Percentiles rank a stretch among this genome's conserved stretches.
Evolutionary conservation across 2,329 filamentous ascomycete genomes (phyloP).

Genomic region (Sporothrix curviconia): DNA sequence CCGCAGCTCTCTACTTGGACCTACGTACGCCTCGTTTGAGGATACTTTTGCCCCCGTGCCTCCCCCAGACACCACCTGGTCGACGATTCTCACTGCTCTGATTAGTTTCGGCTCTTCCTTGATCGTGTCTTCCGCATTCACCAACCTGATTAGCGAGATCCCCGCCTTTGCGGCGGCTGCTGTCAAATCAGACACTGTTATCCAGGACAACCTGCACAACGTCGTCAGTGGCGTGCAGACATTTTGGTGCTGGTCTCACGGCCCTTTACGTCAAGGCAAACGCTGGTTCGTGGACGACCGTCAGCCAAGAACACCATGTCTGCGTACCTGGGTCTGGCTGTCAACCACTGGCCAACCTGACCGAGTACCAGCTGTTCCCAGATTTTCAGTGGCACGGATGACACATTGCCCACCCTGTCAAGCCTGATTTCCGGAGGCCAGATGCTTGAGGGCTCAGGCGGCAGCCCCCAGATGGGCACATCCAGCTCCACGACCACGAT

Average conservation of each 20-base stretch:
- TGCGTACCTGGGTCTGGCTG: conserved; percentile 24
- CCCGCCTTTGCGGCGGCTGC: too few species aligned
- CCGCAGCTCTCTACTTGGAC: not conserved
- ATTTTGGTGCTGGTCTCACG: not conserved
- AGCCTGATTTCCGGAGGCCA: conserved; percentile 26
- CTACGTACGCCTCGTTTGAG: not conserved
- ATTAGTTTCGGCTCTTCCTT: conserved; percentile 4
- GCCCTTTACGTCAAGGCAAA: conserved; percentile 19
- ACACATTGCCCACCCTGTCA: conserved; percentile 22
- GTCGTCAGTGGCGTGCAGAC: too few species aligned
- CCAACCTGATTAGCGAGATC: not conserved
- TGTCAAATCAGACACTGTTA: too few species aligned
- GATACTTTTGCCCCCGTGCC: conserved; percentile 11
- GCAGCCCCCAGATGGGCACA: not conserved
- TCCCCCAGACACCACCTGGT: not conserved
- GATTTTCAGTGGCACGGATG: conserved; percentile 24
- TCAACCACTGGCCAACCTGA: conserved; percentile 23
- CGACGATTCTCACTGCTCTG: not conserved
- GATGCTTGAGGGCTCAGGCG: conserved; percentile 18
- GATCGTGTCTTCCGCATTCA: conserved; percentile 5
- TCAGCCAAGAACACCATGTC: conserved; percentile 24
- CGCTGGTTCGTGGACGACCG: conserved; percentile 25
- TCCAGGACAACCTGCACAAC: too few species aligned
- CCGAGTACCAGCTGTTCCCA: conserved; percentile 12
- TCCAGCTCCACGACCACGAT: not conserved